Base-by-base conservation (phyloP, 768 basidiomycete genomes). In the Calvatia gigantea region DNA sequence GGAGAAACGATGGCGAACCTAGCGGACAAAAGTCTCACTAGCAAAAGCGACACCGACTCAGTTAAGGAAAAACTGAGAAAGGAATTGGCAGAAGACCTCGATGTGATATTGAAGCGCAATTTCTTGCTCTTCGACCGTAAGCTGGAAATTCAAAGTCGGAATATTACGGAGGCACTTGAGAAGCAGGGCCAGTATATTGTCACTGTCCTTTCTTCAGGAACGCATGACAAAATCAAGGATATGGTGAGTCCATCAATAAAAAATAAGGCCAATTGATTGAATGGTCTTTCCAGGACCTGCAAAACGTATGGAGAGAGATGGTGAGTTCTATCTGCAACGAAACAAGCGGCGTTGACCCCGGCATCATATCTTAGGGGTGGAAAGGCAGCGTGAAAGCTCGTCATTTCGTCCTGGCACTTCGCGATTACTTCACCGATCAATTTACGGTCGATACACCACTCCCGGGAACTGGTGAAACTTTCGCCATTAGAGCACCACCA, bases 331-430 rank as follows among this genome's bases (percentile, higher is more conserved):
- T 4, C 2, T 12, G 11, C 5, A 25, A 2, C 21, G 17, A 21
- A 8, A 21, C 1, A 7, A n/a, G 6, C 51, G 5, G 15, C 14
- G 31, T 12, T 33, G 4, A 33, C 41, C n/a, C 31, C 6, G 25
- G n/a, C 12, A 8, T n/a, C 8, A 1, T 33, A 2, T 21, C 21
- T 21, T 14, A 81, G 79, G 72, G 70, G 6, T 82, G 80, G 81
- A 75, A 74, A 61, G 73, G 77, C 9, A 80, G 72, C 57, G 80
- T 82, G 31, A 80, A 82, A 60, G 76, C 80, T 0, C 67, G 73
- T 0, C 76, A 79, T 54, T 82, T 82, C 50, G 76, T 80, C 3
- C 68, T 79, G 1, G 72, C 73, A 15, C 64, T 77, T 1, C 72
- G 70, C 39, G 74, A 77, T 53, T 71, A 72, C 47, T 75, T 66